Evolutionary conservation across 2,329 filamentous ascomycete genomes (phyloP), one percentile per base, ranked within the genome.

Genomic region (Trichophyton schoenleinii): DNA sequence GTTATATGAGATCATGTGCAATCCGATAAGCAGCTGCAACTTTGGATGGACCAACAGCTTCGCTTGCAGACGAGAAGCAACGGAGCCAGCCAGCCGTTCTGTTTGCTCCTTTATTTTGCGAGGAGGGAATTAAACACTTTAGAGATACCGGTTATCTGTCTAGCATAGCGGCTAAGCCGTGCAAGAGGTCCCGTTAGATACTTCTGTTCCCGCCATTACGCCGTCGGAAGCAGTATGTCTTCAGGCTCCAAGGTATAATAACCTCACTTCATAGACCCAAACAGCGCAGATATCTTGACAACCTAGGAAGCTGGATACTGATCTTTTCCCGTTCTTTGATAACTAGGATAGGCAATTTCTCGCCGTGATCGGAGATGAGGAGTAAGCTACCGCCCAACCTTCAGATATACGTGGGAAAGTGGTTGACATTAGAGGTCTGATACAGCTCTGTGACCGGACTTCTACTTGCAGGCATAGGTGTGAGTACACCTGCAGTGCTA

Each of bases 301-400:
- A 11, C 6, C 22, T 20, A 15, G 7, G 4, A 15, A 41, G 31
- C 15, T 20, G 1, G 18, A 22, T 42, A 42, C 55, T 58, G 28
- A 58, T 58, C 20, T 9, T 15, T n/a, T 42, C 11, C 34, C 34
- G 49, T 53, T n/a, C 15, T 15, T n/a, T 34, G 15, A 34, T 28
- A 25, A 25, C 5, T 63, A 91, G 78, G 91, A 97, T 77, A 84
- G 94, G 70, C 88, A 99, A 77, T 96, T 99, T 73, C 84, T 99
- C 63, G 94, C 94, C 66, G 92, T 99, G 57, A 99, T 99, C 72
- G 94, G 94, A 59, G 94, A 99, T 75, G 94, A 99, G 84, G 94
- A 75, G 74, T 76, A 70, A 67, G 63, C 48, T 25, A 36, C 44
- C 53, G 28, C 38, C 31, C 18, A 48, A 20, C 7, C 11, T 48